A percentile compares a stretch with the other conserved stretches of the same genome.
Evolutionary conservation across 176 grass and related monocot genomes (phyloP).

Genomic region (Carex cristatella): DNA sequence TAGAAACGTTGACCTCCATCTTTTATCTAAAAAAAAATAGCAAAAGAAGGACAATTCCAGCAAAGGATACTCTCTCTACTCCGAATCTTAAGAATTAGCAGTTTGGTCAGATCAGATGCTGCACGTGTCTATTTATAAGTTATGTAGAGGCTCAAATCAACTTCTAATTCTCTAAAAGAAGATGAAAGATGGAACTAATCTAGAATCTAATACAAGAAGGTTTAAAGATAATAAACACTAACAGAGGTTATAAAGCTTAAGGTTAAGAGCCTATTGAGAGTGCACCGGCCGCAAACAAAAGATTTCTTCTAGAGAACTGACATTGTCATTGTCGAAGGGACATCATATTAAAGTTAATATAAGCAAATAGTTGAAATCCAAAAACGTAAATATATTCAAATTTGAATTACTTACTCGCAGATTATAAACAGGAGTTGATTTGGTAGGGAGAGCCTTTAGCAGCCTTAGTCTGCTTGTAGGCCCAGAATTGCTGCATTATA

Average conservation of each 20-base stretch:
- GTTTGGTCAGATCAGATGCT: background rate
- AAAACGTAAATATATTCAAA: background rate
- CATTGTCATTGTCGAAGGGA: background rate
- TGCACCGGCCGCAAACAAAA: slow-evolving; percentile 76
- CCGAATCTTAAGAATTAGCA: background rate
- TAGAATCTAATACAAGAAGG: slow-evolving; percentile 2
- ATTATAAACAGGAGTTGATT: slow-evolving; percentile 84
- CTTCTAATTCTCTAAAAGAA: background rate
- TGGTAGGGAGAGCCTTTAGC: slow-evolving; percentile 83
- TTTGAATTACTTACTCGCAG: slow-evolving; percentile 50
- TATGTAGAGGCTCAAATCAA: background rate
- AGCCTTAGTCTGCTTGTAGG: slow-evolving; percentile 53
- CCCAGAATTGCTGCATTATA: slow-evolving; percentile 52
- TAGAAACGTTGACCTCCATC: too few relatives aligned
- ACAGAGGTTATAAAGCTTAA: background rate
- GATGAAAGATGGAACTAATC: background rate
- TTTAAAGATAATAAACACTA: background rate
- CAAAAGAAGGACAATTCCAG: background rate
- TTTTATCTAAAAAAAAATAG: too few relatives aligned
- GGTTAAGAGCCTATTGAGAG: slow-evolving; percentile 37
- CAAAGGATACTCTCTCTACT: background rate
- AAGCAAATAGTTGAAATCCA: background rate
- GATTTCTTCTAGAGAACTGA: slow-evolving; percentile 93
- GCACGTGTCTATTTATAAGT: background rate
- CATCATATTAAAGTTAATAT: background rate